phyloP scores from a whole-genome alignment of 2,329 filamentous ascomycete genomes.

The Pseudogymnoascus sp. region DNA sequence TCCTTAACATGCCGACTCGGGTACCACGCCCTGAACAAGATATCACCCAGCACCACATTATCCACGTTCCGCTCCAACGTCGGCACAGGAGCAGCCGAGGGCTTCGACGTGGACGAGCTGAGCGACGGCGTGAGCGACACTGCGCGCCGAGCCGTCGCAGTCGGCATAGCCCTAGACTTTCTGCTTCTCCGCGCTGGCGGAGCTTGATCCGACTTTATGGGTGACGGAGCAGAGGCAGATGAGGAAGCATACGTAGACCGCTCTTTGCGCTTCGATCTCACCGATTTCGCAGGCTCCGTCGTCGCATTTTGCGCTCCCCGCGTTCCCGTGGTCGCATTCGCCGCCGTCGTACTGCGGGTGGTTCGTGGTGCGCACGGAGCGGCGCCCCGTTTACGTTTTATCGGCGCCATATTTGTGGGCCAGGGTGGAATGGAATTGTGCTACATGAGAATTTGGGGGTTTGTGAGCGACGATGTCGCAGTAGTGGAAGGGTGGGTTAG shows the following conservation, averaged over 20 bases:
- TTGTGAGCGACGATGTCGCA: not conserved
- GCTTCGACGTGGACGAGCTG: conserved; percentile 2
- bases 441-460: not conserved
- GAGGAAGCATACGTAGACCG: not conserved
- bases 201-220: not conserved
- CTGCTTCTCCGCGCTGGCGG: not conserved
- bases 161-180: not conserved
- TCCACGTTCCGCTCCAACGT: conserved; percentile 64
- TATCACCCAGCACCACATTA: conserved; percentile 74
- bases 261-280: not conserved
- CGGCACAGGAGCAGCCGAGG: not conserved
- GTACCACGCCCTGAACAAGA: conserved; percentile 85
- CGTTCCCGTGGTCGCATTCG: not conserved
- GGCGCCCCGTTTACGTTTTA: conserved; percentile 7
- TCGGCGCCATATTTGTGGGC: conserved; percentile 9
- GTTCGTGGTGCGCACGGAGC: not conserved
- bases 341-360: not conserved
- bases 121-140: conserved; percentile 4
- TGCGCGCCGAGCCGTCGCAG: conserved; percentile 2
- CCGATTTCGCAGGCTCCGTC: not conserved
- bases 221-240: not conserved
- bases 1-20: conserved; percentile 82
- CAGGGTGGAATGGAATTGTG: not conserved
- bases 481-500: not conserved
- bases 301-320: not conserved